Evolutionary conservation across 176 grass and related monocot genomes (phyloP).

Genomic region (Sorghum bicolor): DNA sequence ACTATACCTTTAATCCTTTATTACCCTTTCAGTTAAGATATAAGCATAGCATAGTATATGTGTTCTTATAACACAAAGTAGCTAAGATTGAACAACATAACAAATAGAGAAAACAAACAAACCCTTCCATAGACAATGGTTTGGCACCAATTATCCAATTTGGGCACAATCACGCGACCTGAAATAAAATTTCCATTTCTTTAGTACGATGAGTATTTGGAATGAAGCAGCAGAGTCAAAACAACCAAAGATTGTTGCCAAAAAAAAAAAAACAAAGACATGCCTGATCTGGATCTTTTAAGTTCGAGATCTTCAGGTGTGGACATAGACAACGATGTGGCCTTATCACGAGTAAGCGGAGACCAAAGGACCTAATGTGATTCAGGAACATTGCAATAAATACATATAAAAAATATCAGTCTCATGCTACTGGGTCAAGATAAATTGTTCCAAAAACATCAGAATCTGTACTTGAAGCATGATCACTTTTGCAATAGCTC

Average conservation of each 20-base stretch:
- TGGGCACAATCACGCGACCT: conserved; percentile 38
- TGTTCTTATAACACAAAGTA: neutral
- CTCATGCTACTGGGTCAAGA: neutral
- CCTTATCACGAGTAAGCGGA: neutral
- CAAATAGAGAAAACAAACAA: neutral
- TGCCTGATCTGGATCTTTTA: conserved; percentile 43
- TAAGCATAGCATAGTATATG: neutral
- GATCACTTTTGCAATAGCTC: neutral
- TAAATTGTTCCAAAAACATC: neutral
- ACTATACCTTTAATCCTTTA: neutral
- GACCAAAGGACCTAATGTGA: neutral
- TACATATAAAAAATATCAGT: conserved; percentile 15
- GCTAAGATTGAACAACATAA: neutral
- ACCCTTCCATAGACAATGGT: conserved; percentile 31
- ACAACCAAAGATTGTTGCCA: neutral
- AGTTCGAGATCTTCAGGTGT: conserved; percentile 38
- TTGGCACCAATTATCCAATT: conserved; percentile 15
- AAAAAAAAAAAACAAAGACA: neutral
- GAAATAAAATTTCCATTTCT: conserved; percentile 2
- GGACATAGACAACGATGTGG: neutral
- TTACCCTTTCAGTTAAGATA: neutral
- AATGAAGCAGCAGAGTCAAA: neutral
- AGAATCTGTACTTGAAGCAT: neutral
- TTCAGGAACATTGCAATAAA: conserved; percentile 18
- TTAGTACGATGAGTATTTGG: conserved; percentile 7